Base-by-base conservation (phyloP, 345 rosid species). In the Psidium friedrichsthalianum region DNA sequence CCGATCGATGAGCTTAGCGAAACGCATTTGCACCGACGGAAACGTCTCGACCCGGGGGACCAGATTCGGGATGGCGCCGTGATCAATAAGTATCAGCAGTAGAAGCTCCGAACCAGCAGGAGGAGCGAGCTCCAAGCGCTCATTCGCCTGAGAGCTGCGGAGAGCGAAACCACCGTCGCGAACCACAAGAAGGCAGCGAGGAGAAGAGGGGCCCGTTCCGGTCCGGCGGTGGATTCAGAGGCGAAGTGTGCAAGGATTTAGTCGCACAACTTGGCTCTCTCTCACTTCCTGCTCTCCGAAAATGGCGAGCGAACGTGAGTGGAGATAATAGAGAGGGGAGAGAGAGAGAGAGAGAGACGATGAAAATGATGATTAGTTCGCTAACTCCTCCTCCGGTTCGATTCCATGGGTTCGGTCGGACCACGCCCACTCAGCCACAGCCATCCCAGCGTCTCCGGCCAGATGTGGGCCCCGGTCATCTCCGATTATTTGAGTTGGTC, bases 1-100 rank as follows among this genome's bases (percentile, higher is more conserved):
- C 27, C 84, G 84, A 82, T 86, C 87, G 61, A 86, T 8, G n/a
- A 86, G 87, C 64, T 82, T 86, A 27, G 58, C 14, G 51, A 86
- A 58, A 14, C 85, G 87, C 87, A 86, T 81, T 32, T 81, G 22
- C 44, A 29, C 76, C 76, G 76, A 29, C 76, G 20, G 18, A 15
- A 13, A 52, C 18, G 54, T 52, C 54, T 52, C 54, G 54, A 52
- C 54, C 54, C 54, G 54, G 58, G 25, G 15, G 44, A 32, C 78
- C 78, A 69, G 78, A 32, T 69, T 18, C 47, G 44, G 24, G 11
- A 22, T 22, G 78, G 10, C 42, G 11, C 24, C 47, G 24, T 29
- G 24, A 44, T 36, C 47, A 29, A 59, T 6, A 27, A 27, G 18
- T 59, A 8, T 32, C 76, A 69, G 47, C 47, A 36, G 36, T 36